Percentiles rank a stretch among this genome's conserved stretches.
Conservation (phyloP, 371 early-diverging fungal species). For the Mucor circinelloides region DNA sequence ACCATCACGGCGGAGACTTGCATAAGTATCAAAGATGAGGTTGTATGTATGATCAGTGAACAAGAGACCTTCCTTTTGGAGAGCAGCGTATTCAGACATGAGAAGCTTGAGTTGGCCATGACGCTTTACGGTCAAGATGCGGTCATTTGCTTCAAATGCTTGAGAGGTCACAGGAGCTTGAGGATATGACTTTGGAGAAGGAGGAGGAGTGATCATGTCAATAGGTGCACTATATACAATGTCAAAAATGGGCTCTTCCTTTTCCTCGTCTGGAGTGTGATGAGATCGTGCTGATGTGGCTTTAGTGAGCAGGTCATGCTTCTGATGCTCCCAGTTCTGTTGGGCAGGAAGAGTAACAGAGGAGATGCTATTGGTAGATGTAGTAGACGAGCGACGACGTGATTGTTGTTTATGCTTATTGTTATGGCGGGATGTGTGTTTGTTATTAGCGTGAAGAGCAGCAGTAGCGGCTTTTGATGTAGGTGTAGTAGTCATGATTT, state of each 20-base stretch:
- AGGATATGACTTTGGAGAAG: constrained; percentile 32
- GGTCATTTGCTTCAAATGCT: constrained; percentile 31
- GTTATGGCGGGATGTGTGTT: constrained; percentile 17
- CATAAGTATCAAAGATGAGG: constrained; percentile 45
- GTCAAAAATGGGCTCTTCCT: constrained; percentile 16
- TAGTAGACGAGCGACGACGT: constrained; percentile 14
- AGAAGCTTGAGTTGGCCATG: constrained; percentile 37
- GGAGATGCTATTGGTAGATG: neutral
- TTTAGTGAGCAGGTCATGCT: neutral
- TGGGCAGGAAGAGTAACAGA: neutral
- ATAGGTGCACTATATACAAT: constrained; percentile 17
- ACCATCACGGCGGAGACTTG: constrained; percentile 39
- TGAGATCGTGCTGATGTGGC: constrained; percentile 3
- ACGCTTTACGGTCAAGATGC: constrained; percentile 36
- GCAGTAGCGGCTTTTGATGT: constrained; percentile 17
- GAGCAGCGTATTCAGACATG: constrained; percentile 31
- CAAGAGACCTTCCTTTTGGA: constrained; percentile 36
- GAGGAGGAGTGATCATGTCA: constrained; percentile 34
- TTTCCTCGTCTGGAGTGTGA: constrained; percentile 16
- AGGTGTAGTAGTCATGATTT: constrained; percentile 20
- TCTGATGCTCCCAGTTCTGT: constrained; percentile 9
- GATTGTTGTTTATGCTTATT: constrained; percentile 8
- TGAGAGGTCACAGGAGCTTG: neutral
- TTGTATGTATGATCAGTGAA: constrained; percentile 44
- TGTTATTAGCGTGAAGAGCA: constrained; percentile 2